These are phyloP conservation scores for Detonula confervacea DNA, from an alignment of 352 stramenopile genomes.

Conservation along the genomic window DNA sequence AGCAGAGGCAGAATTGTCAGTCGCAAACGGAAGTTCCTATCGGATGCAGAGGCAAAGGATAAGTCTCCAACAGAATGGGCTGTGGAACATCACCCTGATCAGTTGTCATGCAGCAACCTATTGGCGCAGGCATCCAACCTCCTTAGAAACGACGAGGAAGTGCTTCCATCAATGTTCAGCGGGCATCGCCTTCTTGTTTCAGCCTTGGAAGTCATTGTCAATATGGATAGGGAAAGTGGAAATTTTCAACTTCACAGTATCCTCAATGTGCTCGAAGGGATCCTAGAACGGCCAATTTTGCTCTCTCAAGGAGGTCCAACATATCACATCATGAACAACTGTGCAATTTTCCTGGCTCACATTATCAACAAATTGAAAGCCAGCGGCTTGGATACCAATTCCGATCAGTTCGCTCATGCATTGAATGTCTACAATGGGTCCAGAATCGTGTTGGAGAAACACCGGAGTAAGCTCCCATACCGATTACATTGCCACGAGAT, in stretches of 20 bases:
- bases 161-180: conserved; percentile 19
- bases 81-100: conserved; percentile 68
- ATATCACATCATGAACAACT: conserved; percentile 79
- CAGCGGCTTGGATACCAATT: conserved; percentile 1
- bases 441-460: conserved; percentile 71
- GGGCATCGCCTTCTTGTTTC: conserved; percentile 73
- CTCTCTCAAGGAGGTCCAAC: conserved; percentile 73
- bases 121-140: conserved; percentile 67
- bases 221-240: conserved; percentile 61
- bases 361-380: conserved; percentile 77
- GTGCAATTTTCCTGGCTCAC: conserved; percentile 68
- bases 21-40: conserved; percentile 21
- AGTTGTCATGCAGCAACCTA: conserved; percentile 73
- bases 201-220: conserved; percentile 73
- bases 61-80: conserved; percentile 59
- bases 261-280: conserved; percentile 75
- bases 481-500: conserved; percentile 70
- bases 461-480: conserved; percentile 72
- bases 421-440: conserved; percentile 72
- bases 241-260: conserved; percentile 75
- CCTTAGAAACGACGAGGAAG: conserved; percentile 64
- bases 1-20: conserved; percentile 4
- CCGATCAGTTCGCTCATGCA: conserved; percentile 67
- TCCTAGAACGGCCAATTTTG: conserved; percentile 73
- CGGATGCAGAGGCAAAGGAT: conserved; percentile 1